These are phyloP conservation scores for Ophiocordyceps camponoti-floridani DNA, from an alignment of 2,329 filamentous ascomycete species.

Conservation along the genomic window DNA sequence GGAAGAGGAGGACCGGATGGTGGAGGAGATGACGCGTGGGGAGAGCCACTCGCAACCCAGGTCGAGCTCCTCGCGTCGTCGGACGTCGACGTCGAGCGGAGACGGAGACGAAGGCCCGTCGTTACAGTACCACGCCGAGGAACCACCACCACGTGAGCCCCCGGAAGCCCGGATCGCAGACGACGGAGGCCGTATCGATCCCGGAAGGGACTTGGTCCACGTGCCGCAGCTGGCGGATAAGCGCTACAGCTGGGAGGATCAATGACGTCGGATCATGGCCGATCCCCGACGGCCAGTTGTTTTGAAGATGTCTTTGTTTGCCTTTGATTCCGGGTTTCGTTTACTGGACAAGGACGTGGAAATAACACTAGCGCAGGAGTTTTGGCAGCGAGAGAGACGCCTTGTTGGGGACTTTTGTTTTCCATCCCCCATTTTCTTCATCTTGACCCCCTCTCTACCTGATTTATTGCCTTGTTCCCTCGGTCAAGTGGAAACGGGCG, in stretches of 20 bases:
- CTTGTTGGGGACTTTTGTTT: neutral
- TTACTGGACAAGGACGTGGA: neutral
- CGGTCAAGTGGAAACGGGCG: no score
- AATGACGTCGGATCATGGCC: conserved; percentile 4
- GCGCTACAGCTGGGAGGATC: conserved; percentile 33
- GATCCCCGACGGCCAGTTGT: neutral
- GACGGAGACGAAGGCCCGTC: neutral
- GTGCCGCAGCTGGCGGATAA: conserved; percentile 30
- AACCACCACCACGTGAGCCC: neutral
- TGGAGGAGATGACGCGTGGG: conserved; percentile 11
- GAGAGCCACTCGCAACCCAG: conserved; percentile 4
- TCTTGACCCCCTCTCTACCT: no score
- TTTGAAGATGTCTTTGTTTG: conserved; percentile 1
- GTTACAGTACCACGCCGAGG: neutral
- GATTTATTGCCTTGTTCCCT: no score
- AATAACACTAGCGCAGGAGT: conserved; percentile 6
- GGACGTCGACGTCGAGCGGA: neutral
- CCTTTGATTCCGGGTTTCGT: conserved; percentile 2
- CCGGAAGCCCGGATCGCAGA: neutral
- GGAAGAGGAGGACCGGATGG: conserved; percentile 27
- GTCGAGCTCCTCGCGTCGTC: neutral
- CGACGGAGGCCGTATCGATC: conserved; percentile 20
- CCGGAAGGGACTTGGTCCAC: conserved; percentile 26
- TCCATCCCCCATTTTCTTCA: neutral
- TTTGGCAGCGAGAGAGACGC: conserved; percentile 1